Conservation (phyloP, 306 rosid species). For the Sophora flavescens region DNA sequence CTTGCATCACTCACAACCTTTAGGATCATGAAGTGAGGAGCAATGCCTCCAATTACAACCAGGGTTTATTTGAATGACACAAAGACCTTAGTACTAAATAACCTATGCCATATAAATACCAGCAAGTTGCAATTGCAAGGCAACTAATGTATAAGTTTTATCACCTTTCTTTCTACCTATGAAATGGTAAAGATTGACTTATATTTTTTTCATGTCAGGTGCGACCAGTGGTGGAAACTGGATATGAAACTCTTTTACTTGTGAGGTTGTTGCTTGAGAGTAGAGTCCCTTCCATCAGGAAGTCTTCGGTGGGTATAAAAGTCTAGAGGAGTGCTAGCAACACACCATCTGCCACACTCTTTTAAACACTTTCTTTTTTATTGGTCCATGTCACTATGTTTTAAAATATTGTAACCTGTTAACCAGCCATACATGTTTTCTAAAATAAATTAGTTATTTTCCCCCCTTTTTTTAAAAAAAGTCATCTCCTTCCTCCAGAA, state of each 20-base stretch:
- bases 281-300: constrained; percentile 65
- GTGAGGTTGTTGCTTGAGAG: constrained; percentile 81
- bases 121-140: background rate
- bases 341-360: no score
- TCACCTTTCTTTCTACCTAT: background rate
- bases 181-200: constrained; percentile 10
- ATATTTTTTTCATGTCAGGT: constrained; percentile 44
- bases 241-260: constrained; percentile 81
- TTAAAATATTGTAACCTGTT: no score
- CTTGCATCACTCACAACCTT: background rate
- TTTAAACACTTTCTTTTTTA: no score
- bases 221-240: constrained; percentile 91
- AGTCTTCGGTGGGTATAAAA: constrained; percentile 46
- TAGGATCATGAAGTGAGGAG: background rate
- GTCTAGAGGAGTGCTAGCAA: no score
- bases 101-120: background rate
- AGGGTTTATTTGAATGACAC: background rate
- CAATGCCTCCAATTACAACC: background rate
- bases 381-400: no score
- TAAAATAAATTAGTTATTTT: no score
- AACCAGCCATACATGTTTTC: no score
- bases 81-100: background rate
- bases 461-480: no score
- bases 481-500: no score
- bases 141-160: constrained; percentile 14